Evolutionary conservation across 805 yeast genomes (phyloP), one percentile per base, ranked within the genome.

Genomic region (Debaryomyces maramus): DNA sequence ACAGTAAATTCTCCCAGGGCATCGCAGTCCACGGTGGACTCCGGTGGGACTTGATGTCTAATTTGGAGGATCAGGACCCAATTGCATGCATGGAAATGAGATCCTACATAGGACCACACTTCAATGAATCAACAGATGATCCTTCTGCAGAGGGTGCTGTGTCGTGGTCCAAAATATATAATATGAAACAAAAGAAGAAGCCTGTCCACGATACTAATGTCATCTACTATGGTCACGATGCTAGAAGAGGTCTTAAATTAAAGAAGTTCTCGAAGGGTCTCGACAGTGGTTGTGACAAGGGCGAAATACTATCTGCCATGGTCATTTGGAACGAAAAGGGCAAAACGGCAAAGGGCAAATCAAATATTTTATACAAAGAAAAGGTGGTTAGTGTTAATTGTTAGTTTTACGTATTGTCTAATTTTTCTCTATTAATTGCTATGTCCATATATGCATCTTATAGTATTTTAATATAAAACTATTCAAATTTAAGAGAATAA

Each of bases 151-250:
- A 47, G 3, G 57, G 62, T 29, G 65, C 70, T 4, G 73, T 78
- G 11, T 55, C 69, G 13, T 83, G 89, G 88, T 73, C 76, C 34
- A 75, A 75, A 46, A 50, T 77, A 13, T 83, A 80, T 77, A 75
- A 77, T 46, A 47, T 55, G 31, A 66, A 67, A 43, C 79, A 73
- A 48, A 58, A 60, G 38, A 48, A 56, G 45, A n/a, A 50, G 51
- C 24, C 58, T 62, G 30, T 61, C 58, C 45, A 65, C 49, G 56
- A 60, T 50, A 34, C 67, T 38, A 30, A 38, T 13, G 66, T 73
- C 16, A 88, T 87, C 3, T 80, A 78, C 52, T 90, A 90, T 56
- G 98, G 97, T 1, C 98, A 90, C 56, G 95, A 88, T 56, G 95
- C 97, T 3, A 70, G 79, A 40, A 67, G 82, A 39, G 96, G 97